Evolutionary conservation across 371 early-diverging fungal species (phyloP).

Genomic region (Circinella minor): DNA sequence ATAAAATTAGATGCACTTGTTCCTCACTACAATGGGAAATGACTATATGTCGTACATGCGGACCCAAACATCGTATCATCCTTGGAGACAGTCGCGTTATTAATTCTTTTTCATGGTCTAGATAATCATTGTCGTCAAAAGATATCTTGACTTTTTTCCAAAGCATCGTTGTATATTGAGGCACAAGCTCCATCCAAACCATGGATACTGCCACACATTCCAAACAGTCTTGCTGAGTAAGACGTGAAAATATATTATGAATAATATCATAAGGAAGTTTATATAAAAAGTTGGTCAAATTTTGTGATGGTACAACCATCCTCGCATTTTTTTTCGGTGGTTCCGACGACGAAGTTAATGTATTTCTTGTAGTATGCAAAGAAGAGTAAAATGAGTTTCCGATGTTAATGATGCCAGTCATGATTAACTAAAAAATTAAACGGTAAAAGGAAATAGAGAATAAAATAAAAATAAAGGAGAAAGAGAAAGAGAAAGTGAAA

Average conservation of each 20-base stretch:
- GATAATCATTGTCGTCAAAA: background rate
- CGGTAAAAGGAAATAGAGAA: too few relatives aligned
- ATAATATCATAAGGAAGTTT: background rate
- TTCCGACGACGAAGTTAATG: background rate
- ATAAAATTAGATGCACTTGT: background rate
- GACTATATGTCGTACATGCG: conserved; percentile 1
- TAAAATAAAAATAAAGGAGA: too few relatives aligned
- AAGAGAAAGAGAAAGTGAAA: too few relatives aligned
- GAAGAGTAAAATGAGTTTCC: too few relatives aligned
- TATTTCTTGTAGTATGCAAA: background rate
- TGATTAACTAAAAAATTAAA: background rate
- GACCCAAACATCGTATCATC: background rate
- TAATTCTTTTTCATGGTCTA: too few relatives aligned
- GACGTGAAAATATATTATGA: conserved; percentile 4
- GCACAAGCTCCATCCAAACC: conserved; percentile 1
- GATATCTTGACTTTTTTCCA: conserved; percentile 3
- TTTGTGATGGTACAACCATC: background rate
- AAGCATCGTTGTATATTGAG: background rate
- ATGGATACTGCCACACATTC: conserved; percentile 10
- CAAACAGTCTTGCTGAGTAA: conserved; percentile 5
- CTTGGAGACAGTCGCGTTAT: too few relatives aligned
- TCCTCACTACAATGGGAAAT: background rate
- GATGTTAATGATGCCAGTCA: background rate
- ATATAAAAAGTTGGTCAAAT: background rate
- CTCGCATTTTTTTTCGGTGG: background rate